Base-by-base conservation (phyloP, 2,329 filamentous ascomycete genomes). In the Alternaria hordeiaustralica region DNA sequence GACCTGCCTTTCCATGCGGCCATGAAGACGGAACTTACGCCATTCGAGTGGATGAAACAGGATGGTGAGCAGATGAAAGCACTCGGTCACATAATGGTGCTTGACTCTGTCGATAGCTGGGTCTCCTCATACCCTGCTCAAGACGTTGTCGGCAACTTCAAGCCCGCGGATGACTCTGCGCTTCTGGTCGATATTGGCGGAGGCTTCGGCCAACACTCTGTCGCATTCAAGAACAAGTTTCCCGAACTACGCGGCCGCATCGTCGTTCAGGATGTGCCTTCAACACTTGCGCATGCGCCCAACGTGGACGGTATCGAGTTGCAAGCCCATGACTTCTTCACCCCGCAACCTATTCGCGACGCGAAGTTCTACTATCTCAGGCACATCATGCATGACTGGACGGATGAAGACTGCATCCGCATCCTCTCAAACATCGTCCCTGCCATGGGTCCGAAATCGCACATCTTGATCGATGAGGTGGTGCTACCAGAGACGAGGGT, bases 321-420 rank as follows among this genome's bases (percentile, higher is more conserved):
- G 25, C 56, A 70, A 36, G 61, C 60, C 11, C 71, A 79, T 23
- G 75, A 79, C 47, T 80, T 79, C 68, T 79, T 79, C 63, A 71
- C 58, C 2, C 57, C 64, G 3, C 78, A 80, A 26, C 66, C 71
- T 1, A 58, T 77, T 41, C 66, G 69, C 9, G 71, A 66, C 9
- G 77, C 76, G 3, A 76, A 76, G 36, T 74, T 77, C 23, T 79
- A 79, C 60, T 76, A 78, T 36, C 59, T 79, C 8, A 65, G 72
- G 12, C 70, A 74, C 51, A 73, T 80, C 13, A 58, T 79, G 54
- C 77, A 80, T 54, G 76, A 80, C 57, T 79, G 76, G 76, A 61
- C 68, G 0, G 71, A 78, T 49, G 68, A 68, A 5, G 69, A 75
- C 26, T 70, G 69, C 10, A 54, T 77, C 20, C 64, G 65, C 20